Evolutionary conservation across 1,139 yeast genomes (phyloP), one percentile per base, ranked within the genome.

Genomic region (Pichia sp.): DNA sequence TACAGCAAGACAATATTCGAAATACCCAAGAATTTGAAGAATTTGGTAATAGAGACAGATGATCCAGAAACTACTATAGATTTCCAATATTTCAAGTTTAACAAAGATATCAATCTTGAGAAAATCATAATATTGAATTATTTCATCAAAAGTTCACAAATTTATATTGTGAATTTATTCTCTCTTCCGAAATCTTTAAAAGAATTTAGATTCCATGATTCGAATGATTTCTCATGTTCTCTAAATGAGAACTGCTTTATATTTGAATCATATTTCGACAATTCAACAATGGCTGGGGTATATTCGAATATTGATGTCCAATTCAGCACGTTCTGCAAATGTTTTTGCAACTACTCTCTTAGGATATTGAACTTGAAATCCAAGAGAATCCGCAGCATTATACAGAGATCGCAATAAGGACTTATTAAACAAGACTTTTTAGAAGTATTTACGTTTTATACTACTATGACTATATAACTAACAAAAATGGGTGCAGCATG

Each of bases 141-240:
- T 31, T 33, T 38, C 6, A 21, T 38, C 14, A 34, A 34, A 19
- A 35, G 20, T 9, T 31, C 34, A 14, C 9, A 9, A 5, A 32
- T 44, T 31, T 14, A 27, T 7, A 27, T 44, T 4, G 14, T 27
- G 3, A 39, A 39, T 15, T 28, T 44, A 14, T 15, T 15, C 5
- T 9, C 19, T 9, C 20, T 44, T 15, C 44, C 47, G 14, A 31
- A 35, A 30, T 22, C 20, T n/a, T 21, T 44, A 17, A 40, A 36
- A 28, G 43, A 44, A 24, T 34, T 44, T 3, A 17, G 43, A 27
- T 44, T 44, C 24, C 40, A 44, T 35, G 43, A 44, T 28, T 33
- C 38, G 6, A 34, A 43, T 14, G 32, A 43, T 24, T 31, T 43
- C 9, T 18, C 22, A 17, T 17, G 22, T 17, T 43, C 40, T 12